Base-by-base conservation (phyloP, 2,329 filamentous ascomycete species). In the Penicillium vulpinum region DNA sequence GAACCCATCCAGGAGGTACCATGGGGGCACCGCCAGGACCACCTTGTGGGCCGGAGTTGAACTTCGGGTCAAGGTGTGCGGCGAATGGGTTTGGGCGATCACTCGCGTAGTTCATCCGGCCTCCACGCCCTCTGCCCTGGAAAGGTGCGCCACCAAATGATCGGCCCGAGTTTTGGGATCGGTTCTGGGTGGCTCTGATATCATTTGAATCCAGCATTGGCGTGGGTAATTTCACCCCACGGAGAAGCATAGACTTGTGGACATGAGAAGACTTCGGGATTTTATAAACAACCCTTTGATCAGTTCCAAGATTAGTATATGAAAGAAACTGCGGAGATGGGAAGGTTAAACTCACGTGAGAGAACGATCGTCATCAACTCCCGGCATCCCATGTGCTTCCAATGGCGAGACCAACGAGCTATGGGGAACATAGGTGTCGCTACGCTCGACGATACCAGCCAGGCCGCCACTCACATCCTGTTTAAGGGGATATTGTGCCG, bases 221-320 rank as follows among this genome's bases (percentile, higher is more conserved):
- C 2, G 82, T 77, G 5, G 89, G 85, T 55, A 92, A 82, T 66
- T 88, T 86, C 38, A 92, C 87, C 13, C 94, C 94, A 3, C 91
- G 88, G 35, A 99, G 82, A 15, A 99, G 83, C 89, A 96, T 95
- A 6, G 92, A 97, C 72, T 97, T 97, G 77, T 99, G 94, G 5
- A 85, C 79, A 66, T 90, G 84, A 10, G 80, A 81, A 18, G 85
- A 85, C 39, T 83, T 80, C 0, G 93, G 92, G 76, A 97, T 89
- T 43, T 91, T 86, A 71, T 95, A 99, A 68, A 90, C 80, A 11
- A 97, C 92, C 69, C 90, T 96, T 62, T 38, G 51, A 43, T 78
- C 70, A 50, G 49, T 74, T n/a, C n/a, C n/a, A n/a, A n/a, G n/a
- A n/a, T n/a, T 67, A 75, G 67, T 51, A 53, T 31, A 16, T 15